A percentile compares a stretch with the other conserved stretches of the same genome.
These are phyloP conservation scores for Leccinum longicurvipes DNA, from an alignment of 768 basidiomycete species.

Conservation along the genomic window DNA sequence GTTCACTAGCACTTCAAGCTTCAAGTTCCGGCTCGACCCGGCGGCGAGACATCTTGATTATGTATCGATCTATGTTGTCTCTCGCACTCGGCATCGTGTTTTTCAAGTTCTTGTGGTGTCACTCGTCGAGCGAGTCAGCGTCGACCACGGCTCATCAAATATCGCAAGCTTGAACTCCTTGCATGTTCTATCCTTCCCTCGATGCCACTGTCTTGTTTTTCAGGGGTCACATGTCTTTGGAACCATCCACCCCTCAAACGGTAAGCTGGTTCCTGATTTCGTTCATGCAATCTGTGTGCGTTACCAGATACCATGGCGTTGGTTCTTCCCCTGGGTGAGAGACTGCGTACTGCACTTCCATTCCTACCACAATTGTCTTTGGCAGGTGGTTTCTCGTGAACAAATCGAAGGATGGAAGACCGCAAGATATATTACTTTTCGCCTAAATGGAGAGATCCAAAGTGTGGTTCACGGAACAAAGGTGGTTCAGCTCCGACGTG, in stretches of 20 bases:
- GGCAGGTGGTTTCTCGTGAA: slow-evolving; percentile 6
- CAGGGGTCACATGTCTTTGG: background rate
- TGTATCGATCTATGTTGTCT: too few relatives aligned
- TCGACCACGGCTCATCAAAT: too few relatives aligned
- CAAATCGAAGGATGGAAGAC: slow-evolving; percentile 7
- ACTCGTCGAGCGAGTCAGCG: too few relatives aligned
- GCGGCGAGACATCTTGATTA: too few relatives aligned
- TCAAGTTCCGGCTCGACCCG: too few relatives aligned
- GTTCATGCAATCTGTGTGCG: background rate
- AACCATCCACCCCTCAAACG: background rate
- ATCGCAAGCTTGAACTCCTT: too few relatives aligned
- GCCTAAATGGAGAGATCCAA: background rate
- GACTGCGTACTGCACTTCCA: slow-evolving; percentile 5
- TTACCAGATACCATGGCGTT: background rate
- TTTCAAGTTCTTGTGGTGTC: too few relatives aligned
- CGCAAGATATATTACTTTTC: background rate
- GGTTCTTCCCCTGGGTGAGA: background rate
- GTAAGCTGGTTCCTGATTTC: slow-evolving; percentile 1
- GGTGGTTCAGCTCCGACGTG: background rate
- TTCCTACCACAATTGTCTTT: slow-evolving; percentile 10
- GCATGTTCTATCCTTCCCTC: background rate
- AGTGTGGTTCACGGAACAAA: too few relatives aligned
- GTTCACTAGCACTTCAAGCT: too few relatives aligned
- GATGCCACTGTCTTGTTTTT: background rate
- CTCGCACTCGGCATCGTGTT: too few relatives aligned